Conservation (phyloP, 352 stramenopile species). For the Globisporangium barbulae region DNA sequence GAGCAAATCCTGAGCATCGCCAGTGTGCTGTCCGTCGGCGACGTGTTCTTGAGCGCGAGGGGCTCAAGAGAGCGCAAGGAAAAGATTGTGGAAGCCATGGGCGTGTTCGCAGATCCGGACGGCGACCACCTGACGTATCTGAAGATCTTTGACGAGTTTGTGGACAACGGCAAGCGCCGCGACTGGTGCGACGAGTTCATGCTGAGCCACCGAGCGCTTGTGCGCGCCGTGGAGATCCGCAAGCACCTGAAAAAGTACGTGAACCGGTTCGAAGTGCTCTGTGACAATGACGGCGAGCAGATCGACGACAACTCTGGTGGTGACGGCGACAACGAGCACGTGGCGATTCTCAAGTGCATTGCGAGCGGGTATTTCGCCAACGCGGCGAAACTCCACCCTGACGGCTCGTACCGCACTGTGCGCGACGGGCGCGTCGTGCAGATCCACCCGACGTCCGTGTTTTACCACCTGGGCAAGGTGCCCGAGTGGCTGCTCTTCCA, state of each 20-base stretch:
- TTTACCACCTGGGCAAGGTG: slow-evolving; percentile 68
- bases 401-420: slow-evolving; percentile 61
- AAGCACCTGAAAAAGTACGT: slow-evolving; percentile 67
- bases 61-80: slow-evolving; percentile 65
- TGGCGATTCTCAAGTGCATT: slow-evolving; percentile 56
- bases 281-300: slow-evolving; percentile 5
- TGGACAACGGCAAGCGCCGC: slow-evolving; percentile 54
- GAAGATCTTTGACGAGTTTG: slow-evolving; percentile 67
- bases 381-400: slow-evolving; percentile 93
- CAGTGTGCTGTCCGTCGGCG: slow-evolving; percentile 93
- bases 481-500: slow-evolving; percentile 99
- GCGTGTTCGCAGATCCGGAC: slow-evolving; percentile 58
- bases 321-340: slow-evolving; percentile 22
- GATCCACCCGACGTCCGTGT: slow-evolving; percentile 74
- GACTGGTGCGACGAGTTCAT: slow-evolving; percentile 78
- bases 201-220: slow-evolving; percentile 52
- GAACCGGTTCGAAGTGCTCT: slow-evolving; percentile 39
- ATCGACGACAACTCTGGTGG: slow-evolving; percentile 3
- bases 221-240: slow-evolving; percentile 63
- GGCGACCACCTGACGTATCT: slow-evolving; percentile 75
- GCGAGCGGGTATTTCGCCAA: slow-evolving; percentile 93
- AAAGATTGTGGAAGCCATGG: slow-evolving; percentile 65
- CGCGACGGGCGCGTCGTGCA: slow-evolving; percentile 66
- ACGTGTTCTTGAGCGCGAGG: slow-evolving; percentile 63
- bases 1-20: slow-evolving; percentile 95